These are phyloP conservation scores for Aspergillus phoenicis DNA, from an alignment of 2,329 filamentous ascomycete genomes.

Conservation along the genomic window DNA sequence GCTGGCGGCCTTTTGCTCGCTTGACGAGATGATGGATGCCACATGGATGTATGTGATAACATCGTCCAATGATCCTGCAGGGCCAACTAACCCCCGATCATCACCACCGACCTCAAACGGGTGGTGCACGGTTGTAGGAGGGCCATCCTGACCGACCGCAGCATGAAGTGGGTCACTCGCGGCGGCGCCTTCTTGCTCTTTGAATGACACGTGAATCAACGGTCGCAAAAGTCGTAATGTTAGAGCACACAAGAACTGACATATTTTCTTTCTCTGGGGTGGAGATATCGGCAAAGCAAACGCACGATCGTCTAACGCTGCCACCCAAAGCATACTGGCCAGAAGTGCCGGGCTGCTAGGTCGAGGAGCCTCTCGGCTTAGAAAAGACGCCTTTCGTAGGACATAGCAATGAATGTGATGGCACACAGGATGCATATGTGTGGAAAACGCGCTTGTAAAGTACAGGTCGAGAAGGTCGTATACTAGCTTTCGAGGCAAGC, in stretches of 20 bases:
- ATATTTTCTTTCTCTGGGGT: slow-evolving; percentile 79
- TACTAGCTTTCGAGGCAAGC: slow-evolving; percentile 76
- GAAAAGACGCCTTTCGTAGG: slow-evolving; percentile 82
- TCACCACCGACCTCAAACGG: slow-evolving; percentile 61
- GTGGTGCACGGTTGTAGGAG: slow-evolving; percentile 67
- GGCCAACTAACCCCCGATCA: slow-evolving; percentile 41
- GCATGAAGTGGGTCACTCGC: slow-evolving; percentile 49
- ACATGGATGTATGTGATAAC: slow-evolving; percentile 90
- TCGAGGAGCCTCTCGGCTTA: slow-evolving; percentile 77
- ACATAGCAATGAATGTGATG: slow-evolving; percentile 89
- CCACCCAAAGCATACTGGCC: slow-evolving; percentile 95
- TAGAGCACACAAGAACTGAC: slow-evolving; percentile 83
- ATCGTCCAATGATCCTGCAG: slow-evolving; percentile 80
- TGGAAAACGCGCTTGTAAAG: slow-evolving; percentile 84
- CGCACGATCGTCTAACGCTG: slow-evolving; percentile 89
- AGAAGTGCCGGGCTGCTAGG: slow-evolving; percentile 82
- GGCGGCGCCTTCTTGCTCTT: slow-evolving; percentile 49
- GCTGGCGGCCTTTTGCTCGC: slow-evolving; percentile 93
- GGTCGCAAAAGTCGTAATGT: slow-evolving; percentile 84
- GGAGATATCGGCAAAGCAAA: slow-evolving; percentile 81
- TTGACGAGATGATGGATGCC: slow-evolving; percentile 87
- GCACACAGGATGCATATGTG: slow-evolving; percentile 85
- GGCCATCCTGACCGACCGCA: slow-evolving; percentile 73
- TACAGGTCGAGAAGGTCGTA: slow-evolving; percentile 90
- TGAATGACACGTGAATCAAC: slow-evolving; percentile 72